Conservation (phyloP, 306 rosid species). For the barrel medic (Medicago truncatula) region MtrunA17r5.0-ANR NC_053045.1:64129001-64129500, state of each 20-base stretch:
- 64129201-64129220: slow-evolving; percentile 39
- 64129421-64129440: slow-evolving; percentile 6
- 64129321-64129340: slow-evolving; percentile 58
- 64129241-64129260: slow-evolving; percentile 56
- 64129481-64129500: not conserved
- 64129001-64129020: slow-evolving; percentile 43
- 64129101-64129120: slow-evolving; percentile 56
- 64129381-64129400: slow-evolving; percentile 14
- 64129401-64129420: slow-evolving; percentile 15
- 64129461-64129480: slow-evolving; percentile 25
- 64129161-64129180: slow-evolving; percentile 47
- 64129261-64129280: slow-evolving; percentile 56
- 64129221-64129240: slow-evolving; percentile 47
- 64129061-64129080: slow-evolving; percentile 57
- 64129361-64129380: slow-evolving; percentile 30
- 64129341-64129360: slow-evolving; percentile 38
- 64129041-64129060: slow-evolving; percentile 41
- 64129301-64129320: slow-evolving; percentile 58
- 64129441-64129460: not conserved
- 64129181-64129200: slow-evolving; percentile 28
- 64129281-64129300: slow-evolving; percentile 47
- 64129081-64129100: slow-evolving; percentile 52
- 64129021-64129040: slow-evolving; percentile 35
- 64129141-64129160: slow-evolving; percentile 64
- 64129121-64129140: slow-evolving; percentile 49